Percentiles rank a stretch among this genome's conserved stretches.
Conservation (phyloP, 345 rosid genomes). For the Brassica incana region DNA sequence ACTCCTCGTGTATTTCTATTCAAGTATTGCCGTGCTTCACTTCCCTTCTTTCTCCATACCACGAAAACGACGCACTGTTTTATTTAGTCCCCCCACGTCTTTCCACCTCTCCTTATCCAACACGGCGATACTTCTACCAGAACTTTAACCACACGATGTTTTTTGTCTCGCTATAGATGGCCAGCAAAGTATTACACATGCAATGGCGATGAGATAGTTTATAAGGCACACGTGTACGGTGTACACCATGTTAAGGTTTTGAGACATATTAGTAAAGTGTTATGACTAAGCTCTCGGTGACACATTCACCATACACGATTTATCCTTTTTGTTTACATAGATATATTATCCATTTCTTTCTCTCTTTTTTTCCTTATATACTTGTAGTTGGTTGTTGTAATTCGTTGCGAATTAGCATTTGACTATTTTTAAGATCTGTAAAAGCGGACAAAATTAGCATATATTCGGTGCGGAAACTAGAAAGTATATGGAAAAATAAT, state of each 20-base stretch:
- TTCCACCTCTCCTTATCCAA: constrained; percentile 10
- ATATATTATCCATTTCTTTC: background rate
- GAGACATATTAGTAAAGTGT: background rate
- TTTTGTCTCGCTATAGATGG: constrained; percentile 10
- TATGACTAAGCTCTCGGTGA: background rate
- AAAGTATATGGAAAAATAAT: background rate
- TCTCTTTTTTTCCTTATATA: background rate
- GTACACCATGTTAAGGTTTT: background rate
- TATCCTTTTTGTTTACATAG: too few relatives aligned
- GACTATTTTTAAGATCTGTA: background rate
- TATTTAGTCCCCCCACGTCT: constrained; percentile 15
- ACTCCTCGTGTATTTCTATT: background rate
- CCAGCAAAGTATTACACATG: background rate
- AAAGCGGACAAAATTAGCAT: background rate
- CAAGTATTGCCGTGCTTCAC: constrained; percentile 25
- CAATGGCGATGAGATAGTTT: background rate
- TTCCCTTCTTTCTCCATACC: constrained; percentile 8
- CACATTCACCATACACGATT: background rate
- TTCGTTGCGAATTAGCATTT: background rate
- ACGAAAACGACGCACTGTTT: constrained; percentile 30
- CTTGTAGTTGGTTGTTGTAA: background rate
- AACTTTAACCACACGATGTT: background rate
- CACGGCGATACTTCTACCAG: constrained; percentile 6
- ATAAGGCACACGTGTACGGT: background rate
- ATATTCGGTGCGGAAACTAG: background rate